These are phyloP conservation scores for Hyaloperonospora arabidopsidis DNA, from an alignment of 352 stramenopile species.

Conservation along the genomic window DNA sequence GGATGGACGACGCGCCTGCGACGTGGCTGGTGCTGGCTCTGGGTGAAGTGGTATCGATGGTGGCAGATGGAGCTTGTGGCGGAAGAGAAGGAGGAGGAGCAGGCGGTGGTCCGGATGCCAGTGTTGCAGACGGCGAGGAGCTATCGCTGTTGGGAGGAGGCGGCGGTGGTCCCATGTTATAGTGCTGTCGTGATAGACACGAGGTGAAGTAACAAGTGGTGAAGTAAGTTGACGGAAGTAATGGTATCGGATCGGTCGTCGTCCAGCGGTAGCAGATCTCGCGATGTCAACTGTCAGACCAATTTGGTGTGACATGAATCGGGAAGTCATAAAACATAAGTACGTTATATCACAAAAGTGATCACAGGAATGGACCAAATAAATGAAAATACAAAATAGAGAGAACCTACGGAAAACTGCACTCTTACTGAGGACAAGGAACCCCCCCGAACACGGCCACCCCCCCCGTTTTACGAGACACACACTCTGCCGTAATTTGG, in stretches of 20 bases:
- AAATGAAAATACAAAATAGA: too few relatives aligned
- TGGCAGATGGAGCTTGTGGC: slow-evolving; percentile 18
- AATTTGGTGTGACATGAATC: too few relatives aligned
- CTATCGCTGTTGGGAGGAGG: slow-evolving; percentile 1
- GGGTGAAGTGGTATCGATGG: slow-evolving; percentile 3
- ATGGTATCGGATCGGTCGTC: not conserved
- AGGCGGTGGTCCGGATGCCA: slow-evolving; percentile 20
- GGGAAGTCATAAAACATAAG: too few relatives aligned
- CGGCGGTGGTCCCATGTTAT: slow-evolving; percentile 21
- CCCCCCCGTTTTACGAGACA: too few relatives aligned
- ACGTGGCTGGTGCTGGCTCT: slow-evolving; percentile 8
- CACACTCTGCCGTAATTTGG: too few relatives aligned
- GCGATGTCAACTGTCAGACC: too few relatives aligned
- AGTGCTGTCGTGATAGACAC: not conserved
- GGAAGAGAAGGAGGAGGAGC: slow-evolving; percentile 38
- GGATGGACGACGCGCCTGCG: slow-evolving; percentile 26
- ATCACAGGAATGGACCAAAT: too few relatives aligned
- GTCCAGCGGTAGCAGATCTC: too few relatives aligned
- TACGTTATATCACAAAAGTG: too few relatives aligned
- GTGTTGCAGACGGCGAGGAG: not conserved
- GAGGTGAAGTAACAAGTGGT: not conserved
- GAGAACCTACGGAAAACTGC: too few relatives aligned
- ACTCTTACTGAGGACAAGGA: too few relatives aligned
- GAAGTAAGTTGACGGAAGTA: slow-evolving; percentile 7
- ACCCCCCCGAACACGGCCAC: too few relatives aligned